Conservation (phyloP, 2,329 filamentous ascomycete genomes). For the Apiospora kogelbergensis region DNA sequence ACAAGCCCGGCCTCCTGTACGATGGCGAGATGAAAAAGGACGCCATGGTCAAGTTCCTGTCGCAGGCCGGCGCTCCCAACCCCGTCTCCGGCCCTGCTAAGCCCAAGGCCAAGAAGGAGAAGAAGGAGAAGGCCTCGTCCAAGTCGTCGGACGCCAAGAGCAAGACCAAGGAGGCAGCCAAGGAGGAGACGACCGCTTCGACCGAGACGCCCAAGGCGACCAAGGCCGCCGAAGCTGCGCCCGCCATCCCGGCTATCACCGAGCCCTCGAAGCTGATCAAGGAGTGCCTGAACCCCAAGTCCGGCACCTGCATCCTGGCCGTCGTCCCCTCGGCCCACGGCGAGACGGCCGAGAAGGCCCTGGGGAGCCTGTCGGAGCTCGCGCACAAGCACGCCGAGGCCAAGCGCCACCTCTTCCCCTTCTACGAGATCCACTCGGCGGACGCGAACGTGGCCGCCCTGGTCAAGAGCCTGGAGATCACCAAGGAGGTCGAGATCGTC, state of each 20-base stretch:
- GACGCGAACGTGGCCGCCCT: constrained; percentile 58
- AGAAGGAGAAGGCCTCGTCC: constrained; percentile 40
- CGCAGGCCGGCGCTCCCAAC: constrained; percentile 76
- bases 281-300: constrained; percentile 73
- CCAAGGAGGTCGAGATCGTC: constrained; percentile 66
- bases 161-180: constrained; percentile 38
- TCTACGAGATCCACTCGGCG: constrained; percentile 69
- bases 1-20: constrained; percentile 69
- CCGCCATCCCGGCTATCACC: constrained; percentile 65
- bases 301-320: constrained; percentile 80
- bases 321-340: constrained; percentile 59
- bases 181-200: constrained; percentile 25
- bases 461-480: constrained; percentile 62
- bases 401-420: constrained; percentile 74
- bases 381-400: constrained; percentile 71
- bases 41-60: constrained; percentile 78
- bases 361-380: constrained; percentile 69
- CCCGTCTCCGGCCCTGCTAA: constrained; percentile 53
- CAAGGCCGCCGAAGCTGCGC: constrained; percentile 52
- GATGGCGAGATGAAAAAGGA: constrained; percentile 84
- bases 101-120: constrained; percentile 29
- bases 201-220: constrained; percentile 40
- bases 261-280: constrained; percentile 64
- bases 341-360: constrained; percentile 53
- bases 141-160: constrained; percentile 38